phyloP scores from a whole-genome alignment of 2,329 filamentous ascomycete genomes.

The Nemania sp. region DNA sequence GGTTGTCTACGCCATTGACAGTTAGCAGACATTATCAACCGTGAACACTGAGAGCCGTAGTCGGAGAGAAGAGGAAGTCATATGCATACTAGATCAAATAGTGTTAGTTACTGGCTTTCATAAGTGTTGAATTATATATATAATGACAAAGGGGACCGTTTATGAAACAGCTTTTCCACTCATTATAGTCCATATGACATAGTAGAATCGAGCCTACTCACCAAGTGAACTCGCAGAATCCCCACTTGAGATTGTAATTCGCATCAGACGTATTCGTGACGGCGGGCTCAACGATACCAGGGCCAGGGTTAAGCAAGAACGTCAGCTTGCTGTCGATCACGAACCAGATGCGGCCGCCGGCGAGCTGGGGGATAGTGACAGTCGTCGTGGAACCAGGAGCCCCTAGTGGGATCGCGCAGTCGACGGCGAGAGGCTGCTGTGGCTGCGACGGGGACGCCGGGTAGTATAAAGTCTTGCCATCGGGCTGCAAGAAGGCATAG shows the following conservation, averaged over 20 bases:
- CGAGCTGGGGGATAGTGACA: slow-evolving; percentile 69
- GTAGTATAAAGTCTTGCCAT: slow-evolving; percentile 68
- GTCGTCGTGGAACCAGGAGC: slow-evolving; percentile 60
- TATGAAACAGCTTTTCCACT: not conserved
- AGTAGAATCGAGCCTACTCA: slow-evolving; percentile 4
- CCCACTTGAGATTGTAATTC: slow-evolving; percentile 66
- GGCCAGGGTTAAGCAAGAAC: slow-evolving; percentile 72
- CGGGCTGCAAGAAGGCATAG: slow-evolving; percentile 64
- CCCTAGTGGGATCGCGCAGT: slow-evolving; percentile 68
- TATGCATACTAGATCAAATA: slow-evolving; percentile 16
- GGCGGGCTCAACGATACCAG: slow-evolving; percentile 74
- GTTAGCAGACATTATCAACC: slow-evolving; percentile 2
- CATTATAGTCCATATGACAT: not conserved
- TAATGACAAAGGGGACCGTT: not conserved
- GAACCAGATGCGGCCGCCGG: slow-evolving; percentile 74
- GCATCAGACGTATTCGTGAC: slow-evolving; percentile 66
- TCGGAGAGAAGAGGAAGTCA: not conserved
- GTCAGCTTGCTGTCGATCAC: slow-evolving; percentile 61
- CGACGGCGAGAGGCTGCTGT: slow-evolving; percentile 53
- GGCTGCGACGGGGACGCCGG: slow-evolving; percentile 60
- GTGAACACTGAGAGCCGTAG: too few relatives aligned
- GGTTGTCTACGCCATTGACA: slow-evolving; percentile 56
- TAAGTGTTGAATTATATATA: not conserved
- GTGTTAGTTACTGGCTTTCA: slow-evolving; percentile 1
- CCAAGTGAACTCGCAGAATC: slow-evolving; percentile 59